Conservation (phyloP, 768 basidiomycete species). For the Auricularia sp. region DNA sequence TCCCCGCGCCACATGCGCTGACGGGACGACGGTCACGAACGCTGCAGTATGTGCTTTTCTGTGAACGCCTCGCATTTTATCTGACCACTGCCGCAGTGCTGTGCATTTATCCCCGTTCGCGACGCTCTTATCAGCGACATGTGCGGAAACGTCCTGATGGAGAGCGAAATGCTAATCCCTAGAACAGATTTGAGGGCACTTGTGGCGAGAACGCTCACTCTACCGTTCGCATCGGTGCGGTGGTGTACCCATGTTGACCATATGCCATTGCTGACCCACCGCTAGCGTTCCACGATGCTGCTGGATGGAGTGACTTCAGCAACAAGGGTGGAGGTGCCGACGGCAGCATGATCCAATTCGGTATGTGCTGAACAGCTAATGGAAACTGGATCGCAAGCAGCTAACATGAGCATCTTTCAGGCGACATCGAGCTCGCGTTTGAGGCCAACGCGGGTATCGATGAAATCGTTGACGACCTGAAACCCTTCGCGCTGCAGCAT, state of each 20-base stretch:
- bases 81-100: not conserved
- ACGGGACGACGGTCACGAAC: not conserved
- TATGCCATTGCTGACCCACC: too few species aligned
- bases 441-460: constrained; percentile 17
- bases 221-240: not conserved
- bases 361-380: too few species aligned
- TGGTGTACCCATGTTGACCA: too few species aligned
- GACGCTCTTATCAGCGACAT: not conserved
- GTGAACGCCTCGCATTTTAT: not conserved
- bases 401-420: too few species aligned
- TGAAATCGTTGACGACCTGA: constrained; percentile 15
- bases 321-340: constrained; percentile 17
- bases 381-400: too few species aligned
- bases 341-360: constrained; percentile 17
- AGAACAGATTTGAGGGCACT: not conserved
- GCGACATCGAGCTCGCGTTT: constrained; percentile 15
- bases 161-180: too few species aligned
- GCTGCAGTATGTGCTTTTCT: not conserved
- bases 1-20: not conserved
- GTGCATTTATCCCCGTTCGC: not conserved
- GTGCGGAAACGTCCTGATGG: too few species aligned
- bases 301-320: not conserved
- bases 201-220: not conserved
- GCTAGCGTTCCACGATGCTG: not conserved
- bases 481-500: constrained; percentile 12